These are phyloP conservation scores for Saccharomycopsis olivae DNA, from an alignment of 805 yeast genomes.

Conservation along the genomic window DNA sequence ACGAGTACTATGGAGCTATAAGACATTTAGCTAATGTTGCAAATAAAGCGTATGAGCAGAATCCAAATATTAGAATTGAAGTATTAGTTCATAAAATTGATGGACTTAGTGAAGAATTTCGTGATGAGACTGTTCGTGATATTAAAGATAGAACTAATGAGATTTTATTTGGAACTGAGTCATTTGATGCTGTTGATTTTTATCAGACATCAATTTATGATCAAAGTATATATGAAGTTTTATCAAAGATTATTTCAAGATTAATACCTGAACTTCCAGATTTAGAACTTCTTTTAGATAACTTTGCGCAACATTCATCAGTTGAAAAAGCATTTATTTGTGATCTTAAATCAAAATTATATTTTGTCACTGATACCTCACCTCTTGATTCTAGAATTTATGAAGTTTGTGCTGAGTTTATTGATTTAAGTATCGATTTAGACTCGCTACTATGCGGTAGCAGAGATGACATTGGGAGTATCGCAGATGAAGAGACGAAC, in stretches of 20 bases:
- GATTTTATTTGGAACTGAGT: constrained; percentile 81
- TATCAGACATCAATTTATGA: constrained; percentile 91
- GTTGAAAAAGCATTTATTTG: constrained; percentile 90
- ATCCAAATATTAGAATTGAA: constrained; percentile 81
- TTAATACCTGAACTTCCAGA: constrained; percentile 81
- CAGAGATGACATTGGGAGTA: neutral
- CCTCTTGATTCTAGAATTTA: constrained; percentile 94
- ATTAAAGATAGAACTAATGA: constrained; percentile 94
- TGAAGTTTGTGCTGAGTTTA: constrained; percentile 95
- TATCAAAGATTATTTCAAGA: constrained; percentile 86
- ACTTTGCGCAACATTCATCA: constrained; percentile 77
- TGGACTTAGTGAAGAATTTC: constrained; percentile 86
- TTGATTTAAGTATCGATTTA: constrained; percentile 85
- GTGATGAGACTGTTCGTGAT: constrained; percentile 91
- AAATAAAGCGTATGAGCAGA: constrained; percentile 74
- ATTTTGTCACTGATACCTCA: constrained; percentile 90
- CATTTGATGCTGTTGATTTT: constrained; percentile 68
- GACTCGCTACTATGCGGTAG: constrained; percentile 50
- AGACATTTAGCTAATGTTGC: constrained; percentile 83
- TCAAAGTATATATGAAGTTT: constrained; percentile 92
- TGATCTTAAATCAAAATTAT: constrained; percentile 85
- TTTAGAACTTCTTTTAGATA: constrained; percentile 79
- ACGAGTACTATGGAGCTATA: constrained; percentile 85
- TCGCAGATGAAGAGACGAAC: neutral
- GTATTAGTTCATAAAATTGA: constrained; percentile 93